Conservation (phyloP, 179 eudicot species). For the Spergularia azorica region DNA sequence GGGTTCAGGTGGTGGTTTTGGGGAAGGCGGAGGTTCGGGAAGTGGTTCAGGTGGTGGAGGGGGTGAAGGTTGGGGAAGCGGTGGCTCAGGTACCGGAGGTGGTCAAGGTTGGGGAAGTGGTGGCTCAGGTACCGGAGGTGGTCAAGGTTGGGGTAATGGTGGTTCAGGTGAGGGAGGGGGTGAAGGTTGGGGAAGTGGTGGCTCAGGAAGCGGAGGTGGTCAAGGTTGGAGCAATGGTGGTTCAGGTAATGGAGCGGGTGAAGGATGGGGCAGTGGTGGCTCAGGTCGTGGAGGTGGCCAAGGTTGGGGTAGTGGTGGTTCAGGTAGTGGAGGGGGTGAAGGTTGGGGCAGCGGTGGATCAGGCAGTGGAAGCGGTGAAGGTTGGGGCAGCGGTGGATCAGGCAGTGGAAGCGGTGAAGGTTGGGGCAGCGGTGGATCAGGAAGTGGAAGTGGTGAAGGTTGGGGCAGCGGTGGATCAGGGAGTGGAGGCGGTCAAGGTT, state of each 20-base stretch:
- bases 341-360: neutral
- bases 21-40: conserved; percentile 5
- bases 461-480: conserved; percentile 13
- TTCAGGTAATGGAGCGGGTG: neutral
- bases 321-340: neutral
- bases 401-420: neutral
- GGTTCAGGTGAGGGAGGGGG: conserved; percentile 22
- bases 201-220: neutral
- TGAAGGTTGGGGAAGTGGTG: neutral
- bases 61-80: neutral
- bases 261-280: conserved; percentile 15
- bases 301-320: conserved; percentile 6
- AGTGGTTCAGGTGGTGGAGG: conserved; percentile 9
- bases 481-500: neutral
- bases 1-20: neutral
- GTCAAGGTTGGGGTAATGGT: conserved; percentile 9
- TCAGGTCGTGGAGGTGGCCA: conserved; percentile 10
- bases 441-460: neutral
- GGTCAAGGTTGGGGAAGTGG: conserved; percentile 18
- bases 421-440: conserved; percentile 2
- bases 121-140: conserved; percentile 2
- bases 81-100: conserved; percentile 6
- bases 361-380: neutral
- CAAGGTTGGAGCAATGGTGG: conserved; percentile 3
- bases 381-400: too few relatives aligned